A percentile compares a stretch with the other conserved stretches of the same genome.
Evolutionary conservation across 2,329 filamentous ascomycete species (phyloP).

Genomic region (Colletotrichum sp.): DNA sequence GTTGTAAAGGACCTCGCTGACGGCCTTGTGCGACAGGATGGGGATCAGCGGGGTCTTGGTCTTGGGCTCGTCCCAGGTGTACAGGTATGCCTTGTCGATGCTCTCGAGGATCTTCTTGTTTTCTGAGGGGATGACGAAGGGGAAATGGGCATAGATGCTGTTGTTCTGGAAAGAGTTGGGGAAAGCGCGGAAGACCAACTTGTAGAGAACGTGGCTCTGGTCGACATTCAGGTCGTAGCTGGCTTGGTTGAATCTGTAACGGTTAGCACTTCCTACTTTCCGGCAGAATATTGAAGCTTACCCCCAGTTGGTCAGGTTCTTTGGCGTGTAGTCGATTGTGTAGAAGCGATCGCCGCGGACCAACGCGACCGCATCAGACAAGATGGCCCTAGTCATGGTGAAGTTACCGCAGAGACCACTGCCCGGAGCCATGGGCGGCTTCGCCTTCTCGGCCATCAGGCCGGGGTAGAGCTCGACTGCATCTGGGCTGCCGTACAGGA

Average conservation of each 20-base stretch:
- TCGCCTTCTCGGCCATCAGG: constrained; percentile 40
- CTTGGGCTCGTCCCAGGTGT: constrained; percentile 61
- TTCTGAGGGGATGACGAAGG: constrained; percentile 44
- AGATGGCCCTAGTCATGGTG: constrained; percentile 55
- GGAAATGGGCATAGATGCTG: constrained; percentile 69
- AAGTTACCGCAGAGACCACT: constrained; percentile 54
- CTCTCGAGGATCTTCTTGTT: constrained; percentile 64
- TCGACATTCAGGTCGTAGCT: constrained; percentile 62
- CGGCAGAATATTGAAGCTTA: constrained; percentile 31
- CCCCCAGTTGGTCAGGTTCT: constrained; percentile 72
- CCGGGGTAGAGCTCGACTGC: constrained; percentile 68
- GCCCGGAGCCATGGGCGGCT: constrained; percentile 52
- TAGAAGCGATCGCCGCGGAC: constrained; percentile 71
- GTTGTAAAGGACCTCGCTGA: constrained; percentile 57
- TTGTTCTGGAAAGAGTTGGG: constrained; percentile 66
- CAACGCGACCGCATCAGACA: constrained; percentile 67
- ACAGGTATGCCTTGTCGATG: constrained; percentile 60
- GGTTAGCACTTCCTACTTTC: not conserved
- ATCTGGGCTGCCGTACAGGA: constrained; percentile 65
- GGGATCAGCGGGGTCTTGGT: constrained; percentile 50
- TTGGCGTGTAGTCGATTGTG: constrained; percentile 63
- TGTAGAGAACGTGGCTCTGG: constrained; percentile 71
- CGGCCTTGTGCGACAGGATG: constrained; percentile 58
- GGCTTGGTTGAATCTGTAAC: constrained; percentile 44
- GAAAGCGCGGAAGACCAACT: constrained; percentile 68